phyloP scores from a whole-genome alignment of 345 rosid genomes.

The Bruguiera parviflora region DNA sequence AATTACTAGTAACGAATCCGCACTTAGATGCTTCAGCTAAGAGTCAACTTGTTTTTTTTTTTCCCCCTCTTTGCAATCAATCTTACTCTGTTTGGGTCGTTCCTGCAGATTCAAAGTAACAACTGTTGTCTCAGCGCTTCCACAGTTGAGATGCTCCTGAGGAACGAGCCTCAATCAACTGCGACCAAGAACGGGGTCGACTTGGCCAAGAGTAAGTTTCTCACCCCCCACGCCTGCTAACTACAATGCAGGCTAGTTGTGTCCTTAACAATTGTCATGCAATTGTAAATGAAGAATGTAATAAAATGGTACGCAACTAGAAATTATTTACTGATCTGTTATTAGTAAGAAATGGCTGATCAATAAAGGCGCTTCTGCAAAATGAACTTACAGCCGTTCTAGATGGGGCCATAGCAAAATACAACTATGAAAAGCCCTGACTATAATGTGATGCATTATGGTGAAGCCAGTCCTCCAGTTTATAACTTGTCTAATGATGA shows the following conservation, averaged over 20 bases:
- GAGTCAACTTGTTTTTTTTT: background rate
- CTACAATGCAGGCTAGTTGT: background rate
- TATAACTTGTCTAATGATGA: slow-evolving; percentile 79
- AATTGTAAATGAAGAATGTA: too few species aligned
- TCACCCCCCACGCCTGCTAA: background rate
- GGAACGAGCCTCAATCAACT: slow-evolving; percentile 76
- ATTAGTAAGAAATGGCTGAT: too few species aligned
- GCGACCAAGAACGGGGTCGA: slow-evolving; percentile 81
- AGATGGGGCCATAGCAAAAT: slow-evolving; percentile 55
- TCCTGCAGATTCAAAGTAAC: slow-evolving; percentile 36
- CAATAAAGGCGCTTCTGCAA: background rate
- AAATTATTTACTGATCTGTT: too few species aligned
- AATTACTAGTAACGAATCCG: slow-evolving; percentile 53
- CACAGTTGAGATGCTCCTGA: slow-evolving; percentile 47
- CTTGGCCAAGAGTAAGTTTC: slow-evolving; percentile 69
- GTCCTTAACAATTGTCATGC: background rate
- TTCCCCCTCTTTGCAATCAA: background rate
- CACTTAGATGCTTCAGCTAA: background rate
- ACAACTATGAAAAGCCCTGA: slow-evolving; percentile 60
- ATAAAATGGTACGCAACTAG: too few species aligned
- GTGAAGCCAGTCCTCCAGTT: slow-evolving; percentile 50
- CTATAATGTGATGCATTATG: slow-evolving; percentile 55
- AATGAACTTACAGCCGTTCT: slow-evolving; percentile 49
- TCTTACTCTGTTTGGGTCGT: background rate
- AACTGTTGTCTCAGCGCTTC: slow-evolving; percentile 86